Evolutionary conservation across 2,329 filamentous ascomycete species (phyloP).

Genomic region (Aspergillus phoenicis): DNA sequence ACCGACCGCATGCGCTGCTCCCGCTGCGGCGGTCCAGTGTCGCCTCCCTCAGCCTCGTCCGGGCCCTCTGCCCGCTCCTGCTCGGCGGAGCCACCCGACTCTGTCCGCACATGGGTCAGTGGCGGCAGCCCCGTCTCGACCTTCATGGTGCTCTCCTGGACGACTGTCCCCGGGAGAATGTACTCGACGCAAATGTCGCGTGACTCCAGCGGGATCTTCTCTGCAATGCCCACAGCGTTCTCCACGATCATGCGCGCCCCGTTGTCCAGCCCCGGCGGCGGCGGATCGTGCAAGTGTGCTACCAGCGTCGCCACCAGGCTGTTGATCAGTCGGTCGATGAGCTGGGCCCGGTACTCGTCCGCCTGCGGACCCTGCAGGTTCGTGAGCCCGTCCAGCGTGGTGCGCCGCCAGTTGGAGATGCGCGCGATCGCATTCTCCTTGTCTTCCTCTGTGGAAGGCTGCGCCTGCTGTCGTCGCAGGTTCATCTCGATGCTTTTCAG

Average conservation of each 20-base stretch:
- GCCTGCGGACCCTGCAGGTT: conserved; percentile 69
- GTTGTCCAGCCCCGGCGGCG: conserved; percentile 79
- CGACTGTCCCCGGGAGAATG: conserved; percentile 71
- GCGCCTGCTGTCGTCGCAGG: conserved; percentile 75
- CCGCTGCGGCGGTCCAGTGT: conserved; percentile 12
- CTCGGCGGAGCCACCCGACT: conserved; percentile 19
- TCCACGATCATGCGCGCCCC: conserved; percentile 92
- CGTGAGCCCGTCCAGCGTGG: conserved; percentile 87
- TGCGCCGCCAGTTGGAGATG: conserved; percentile 88
- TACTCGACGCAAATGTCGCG: conserved; percentile 88
- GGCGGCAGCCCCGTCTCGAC: conserved; percentile 70
- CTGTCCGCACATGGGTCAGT: conserved; percentile 40
- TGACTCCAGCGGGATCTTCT: conserved; percentile 86
- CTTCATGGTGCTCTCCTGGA: conserved; percentile 80
- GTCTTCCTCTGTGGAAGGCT: conserved; percentile 78
- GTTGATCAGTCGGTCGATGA: conserved; percentile 70
- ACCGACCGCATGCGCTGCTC: conserved; percentile 41
- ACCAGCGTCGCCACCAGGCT: conserved; percentile 71
- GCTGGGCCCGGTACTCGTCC: conserved; percentile 65
- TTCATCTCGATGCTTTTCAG: conserved; percentile 87
- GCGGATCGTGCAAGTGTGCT: conserved; percentile 73
- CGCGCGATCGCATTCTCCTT: conserved; percentile 84
- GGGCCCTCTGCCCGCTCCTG: conserved; percentile 15
- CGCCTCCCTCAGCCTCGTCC: conserved; percentile 20
- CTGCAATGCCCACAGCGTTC: conserved; percentile 79